A percentile compares a stretch with the other conserved stretches of the same genome.
Evolutionary conservation across 2,329 filamentous ascomycete genomes (phyloP).

Genomic region (Seiridium unicorne): DNA sequence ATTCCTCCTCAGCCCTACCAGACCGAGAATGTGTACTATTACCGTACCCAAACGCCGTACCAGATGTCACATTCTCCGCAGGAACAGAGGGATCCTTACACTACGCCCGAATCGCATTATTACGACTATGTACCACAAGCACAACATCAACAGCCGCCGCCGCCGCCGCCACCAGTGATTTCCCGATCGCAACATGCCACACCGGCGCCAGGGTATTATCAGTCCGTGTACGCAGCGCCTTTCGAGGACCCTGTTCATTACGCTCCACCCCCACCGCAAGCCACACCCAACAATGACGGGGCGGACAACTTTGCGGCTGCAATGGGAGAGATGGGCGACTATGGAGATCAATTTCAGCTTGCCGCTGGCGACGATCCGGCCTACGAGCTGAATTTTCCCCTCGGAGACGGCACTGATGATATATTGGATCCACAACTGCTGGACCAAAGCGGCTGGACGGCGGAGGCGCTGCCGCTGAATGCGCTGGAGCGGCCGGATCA

Average conservation of each 20-base stretch:
- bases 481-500: no score
- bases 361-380: not conserved
- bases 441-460: not conserved
- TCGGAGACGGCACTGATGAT: not conserved
- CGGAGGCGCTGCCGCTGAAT: no score
- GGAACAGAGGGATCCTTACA: not conserved
- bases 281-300: not conserved
- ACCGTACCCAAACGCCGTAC: not conserved
- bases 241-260: not conserved
- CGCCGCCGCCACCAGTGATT: not conserved
- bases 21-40: conserved; percentile 12
- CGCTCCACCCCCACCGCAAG: not conserved
- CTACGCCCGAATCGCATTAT: no score
- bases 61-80: not conserved
- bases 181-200: not conserved
- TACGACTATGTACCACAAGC: no score
- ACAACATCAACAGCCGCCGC: not conserved
- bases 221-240: not conserved
- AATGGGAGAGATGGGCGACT: not conserved
- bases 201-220: not conserved
- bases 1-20: conserved; percentile 8
- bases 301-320: not conserved
- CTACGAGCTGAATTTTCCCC: not conserved
- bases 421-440: not conserved
- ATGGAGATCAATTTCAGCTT: not conserved